Base-by-base conservation (phyloP, 495 filamentous ascomycete species). In the Trichocladium antarcticum region DNA sequence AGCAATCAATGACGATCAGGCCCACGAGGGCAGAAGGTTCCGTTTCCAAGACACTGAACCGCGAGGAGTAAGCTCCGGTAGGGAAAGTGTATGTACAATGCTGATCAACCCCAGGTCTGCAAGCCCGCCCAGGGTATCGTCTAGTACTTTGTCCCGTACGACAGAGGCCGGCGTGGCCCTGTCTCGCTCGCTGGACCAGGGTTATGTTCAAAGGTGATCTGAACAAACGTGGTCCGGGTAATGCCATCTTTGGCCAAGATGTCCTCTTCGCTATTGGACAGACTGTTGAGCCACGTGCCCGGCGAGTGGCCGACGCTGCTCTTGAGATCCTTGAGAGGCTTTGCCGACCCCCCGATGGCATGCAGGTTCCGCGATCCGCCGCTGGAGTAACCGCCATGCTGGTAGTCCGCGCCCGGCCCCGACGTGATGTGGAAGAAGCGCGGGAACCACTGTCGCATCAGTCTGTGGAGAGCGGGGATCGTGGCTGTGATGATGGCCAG, bases 401-500 rank as follows among this genome's bases (percentile, higher is more conserved):
- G 17, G 24, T 42, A 34, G 0, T 20, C 20, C 27, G n/a, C 14
- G 37, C 15, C 37, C 0, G 14, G 9, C 32, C 9, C 14, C 16
- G 32, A 35, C 2, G 49, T 34, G 12, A 31, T 11, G 2, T 34
- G 41, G 17, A 54, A 54, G 34, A 54, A 46, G 39, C 37, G 34
- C 1, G 55, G 55, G 47, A 57, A 54, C 50, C 50, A 57, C 32
- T 40, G 29, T 24, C 50, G n/a, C 37, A 54, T 47, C 6, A 57
- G 47, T 3, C 49, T 45, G 37, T 52, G 50, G 34, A 61, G 51
- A 5, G 41, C 42, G 0, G 58, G 58, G 9, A 56, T 53, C 8
- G 54, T 65, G 10, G 63, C 68, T 6, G 68, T 62, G 14, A 71
- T 51, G 32, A 71, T 61, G 16, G 69, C 68, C 9, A 71, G 60